Conservation (phyloP, 257 asterid genomes). For the Penstemon eatonii region DNA sequence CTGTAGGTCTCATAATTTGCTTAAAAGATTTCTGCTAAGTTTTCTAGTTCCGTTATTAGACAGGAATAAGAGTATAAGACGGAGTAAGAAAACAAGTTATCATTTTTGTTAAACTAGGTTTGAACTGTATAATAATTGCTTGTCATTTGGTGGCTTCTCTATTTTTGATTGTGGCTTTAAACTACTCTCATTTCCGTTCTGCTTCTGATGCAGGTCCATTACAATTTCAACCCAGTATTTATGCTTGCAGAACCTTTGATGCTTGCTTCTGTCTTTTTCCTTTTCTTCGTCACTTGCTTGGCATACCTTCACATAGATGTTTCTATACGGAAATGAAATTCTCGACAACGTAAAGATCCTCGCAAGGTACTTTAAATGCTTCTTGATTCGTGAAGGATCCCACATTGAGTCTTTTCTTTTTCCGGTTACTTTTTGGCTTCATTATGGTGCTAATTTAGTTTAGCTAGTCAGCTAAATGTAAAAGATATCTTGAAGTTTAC, state of each 20-base stretch:
- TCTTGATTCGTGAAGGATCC: neutral
- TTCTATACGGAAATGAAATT: conserved; percentile 60
- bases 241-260: conserved; percentile 99
- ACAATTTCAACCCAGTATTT: conserved; percentile 76
- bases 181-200: conserved; percentile 2
- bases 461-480: conserved; percentile 21
- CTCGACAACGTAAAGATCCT: conserved; percentile 24
- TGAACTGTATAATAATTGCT: neutral
- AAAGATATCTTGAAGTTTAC: conserved; percentile 24
- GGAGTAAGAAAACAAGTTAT: too few species aligned
- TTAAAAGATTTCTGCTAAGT: conserved; percentile 1
- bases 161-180: conserved; percentile 9
- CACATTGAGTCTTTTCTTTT: neutral
- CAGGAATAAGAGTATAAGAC: neutral
- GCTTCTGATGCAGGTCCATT: conserved; percentile 70
- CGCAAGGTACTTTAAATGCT: conserved; percentile 36
- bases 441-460: conserved; percentile 19
- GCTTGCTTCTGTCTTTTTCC: conserved; percentile 75
- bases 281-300: conserved; percentile 61
- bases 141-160: neutral
- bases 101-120: neutral
- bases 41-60: neutral
- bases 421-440: neutral
- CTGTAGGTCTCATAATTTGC: neutral
- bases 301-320: conserved; percentile 87